Base-by-base conservation (phyloP, 371 early-diverging fungal species). In the Apophysomyces elegans region DNA sequence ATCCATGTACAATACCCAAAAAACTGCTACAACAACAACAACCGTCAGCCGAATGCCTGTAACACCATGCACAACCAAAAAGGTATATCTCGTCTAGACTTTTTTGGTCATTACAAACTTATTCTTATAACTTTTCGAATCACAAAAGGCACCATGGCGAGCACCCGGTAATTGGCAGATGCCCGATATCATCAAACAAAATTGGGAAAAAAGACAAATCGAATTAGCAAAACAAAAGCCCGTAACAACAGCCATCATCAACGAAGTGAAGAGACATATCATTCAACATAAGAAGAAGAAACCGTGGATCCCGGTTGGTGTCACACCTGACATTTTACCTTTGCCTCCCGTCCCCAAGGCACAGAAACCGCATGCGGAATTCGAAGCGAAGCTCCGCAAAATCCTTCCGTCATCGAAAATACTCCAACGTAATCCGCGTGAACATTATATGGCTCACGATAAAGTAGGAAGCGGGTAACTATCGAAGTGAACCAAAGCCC, bases 401-500 rank as follows among this genome's bases (percentile, higher is more conserved):
- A 70, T 75, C 12, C 66, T 83, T 36, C 80, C 84, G 18, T 61
- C 64, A 60, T 64, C 69, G 45, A 83, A 83, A 63, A 74, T 78
- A 32, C 69, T 83, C 73, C 76, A 77, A 39, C 38, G 65, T 11
- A 75, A 83, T 54, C 84, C 84, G 37, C 67, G 67, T 39, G 71
- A 74, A 21, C 64, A 72, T 59, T 83, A 75, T 58, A 63, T 68
- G 62, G 78, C 75, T 36, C 67, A 75, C 62, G 65, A 64, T 14
- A 69, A 77, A 74, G 74, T 83, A 18, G 84, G 84, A n/a, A 80
- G 80, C 59, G 84, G 84, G 83, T 83, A 74, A 66, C 56, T 46
- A 7, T 41, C 32, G 32, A 26, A 26, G 2, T 26, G 32, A 26
- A 26, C 2, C 32, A 26, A 26, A 2, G 2, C 32, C 2, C 32